Evolutionary conservation across 2,329 filamentous ascomycete species (phyloP).

Genomic region (Hymenoscyphus salicellus): DNA sequence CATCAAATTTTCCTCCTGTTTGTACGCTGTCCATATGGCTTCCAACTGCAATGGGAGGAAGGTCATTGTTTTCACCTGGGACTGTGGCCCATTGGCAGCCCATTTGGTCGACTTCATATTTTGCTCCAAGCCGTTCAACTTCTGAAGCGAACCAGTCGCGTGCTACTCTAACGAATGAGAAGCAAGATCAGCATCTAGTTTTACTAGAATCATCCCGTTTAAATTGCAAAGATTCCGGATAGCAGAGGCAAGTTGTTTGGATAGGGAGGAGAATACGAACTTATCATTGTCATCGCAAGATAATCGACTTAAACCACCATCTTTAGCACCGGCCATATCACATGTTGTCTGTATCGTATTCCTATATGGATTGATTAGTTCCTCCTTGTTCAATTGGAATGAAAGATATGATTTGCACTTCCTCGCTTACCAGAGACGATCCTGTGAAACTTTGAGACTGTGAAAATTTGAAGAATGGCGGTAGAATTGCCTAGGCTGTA

Average conservation of each 20-base stretch:
- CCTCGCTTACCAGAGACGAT: neutral
- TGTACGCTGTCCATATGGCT: conserved; percentile 35
- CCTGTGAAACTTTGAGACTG: conserved; percentile 12
- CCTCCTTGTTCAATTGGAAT: too few relatives aligned
- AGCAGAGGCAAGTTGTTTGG: too few relatives aligned
- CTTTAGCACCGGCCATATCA: conserved; percentile 12
- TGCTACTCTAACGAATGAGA: neutral
- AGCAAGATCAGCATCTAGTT: too few relatives aligned
- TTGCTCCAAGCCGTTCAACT: conserved; percentile 7
- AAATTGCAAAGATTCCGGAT: too few relatives aligned
- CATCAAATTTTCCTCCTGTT: conserved; percentile 69
- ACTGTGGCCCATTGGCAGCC: conserved; percentile 13
- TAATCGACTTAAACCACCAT: conserved; percentile 14
- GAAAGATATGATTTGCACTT: too few relatives aligned
- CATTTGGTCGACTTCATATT: conserved; percentile 12
- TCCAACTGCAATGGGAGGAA: conserved; percentile 15
- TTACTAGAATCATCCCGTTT: too few relatives aligned
- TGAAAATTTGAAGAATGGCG: conserved; percentile 8
- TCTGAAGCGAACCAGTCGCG: conserved; percentile 11
- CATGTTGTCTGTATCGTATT: conserved; percentile 9
- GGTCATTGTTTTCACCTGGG: conserved; percentile 11
- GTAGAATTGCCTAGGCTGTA: neutral
- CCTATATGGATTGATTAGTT: neutral
- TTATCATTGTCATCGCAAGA: conserved; percentile 15
- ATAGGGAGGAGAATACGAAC: neutral